phyloP scores from a whole-genome alignment of 225 moss, liverwort and hornwort species.

The Pseudoscleropodium purum region DNA sequence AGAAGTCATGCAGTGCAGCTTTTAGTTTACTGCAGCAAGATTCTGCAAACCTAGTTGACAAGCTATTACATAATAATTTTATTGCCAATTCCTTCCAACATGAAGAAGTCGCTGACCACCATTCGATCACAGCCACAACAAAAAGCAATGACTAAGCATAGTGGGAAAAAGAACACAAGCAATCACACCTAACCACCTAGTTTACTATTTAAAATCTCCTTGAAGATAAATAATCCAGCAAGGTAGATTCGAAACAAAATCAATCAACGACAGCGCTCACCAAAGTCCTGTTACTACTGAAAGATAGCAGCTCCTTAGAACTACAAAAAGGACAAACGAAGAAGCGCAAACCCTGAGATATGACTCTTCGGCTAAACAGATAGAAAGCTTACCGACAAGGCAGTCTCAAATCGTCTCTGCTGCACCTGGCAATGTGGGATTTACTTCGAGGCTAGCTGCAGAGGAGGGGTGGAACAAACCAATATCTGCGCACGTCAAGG shows the following conservation, averaged over 20 bases:
- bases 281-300: background rate
- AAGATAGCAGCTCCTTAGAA: background rate
- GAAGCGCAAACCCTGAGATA: background rate
- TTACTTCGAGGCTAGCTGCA: too few relatives aligned
- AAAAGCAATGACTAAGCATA: background rate
- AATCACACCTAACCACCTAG: background rate
- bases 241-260: background rate
- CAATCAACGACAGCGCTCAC: background rate
- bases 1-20: background rate
- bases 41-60: background rate
- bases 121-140: background rate
- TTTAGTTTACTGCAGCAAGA: background rate
- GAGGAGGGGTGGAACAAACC: too few relatives aligned
- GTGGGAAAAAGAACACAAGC: too few relatives aligned
- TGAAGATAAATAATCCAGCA: background rate
- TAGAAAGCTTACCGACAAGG: background rate
- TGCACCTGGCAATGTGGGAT: too few relatives aligned
- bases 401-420: too few relatives aligned
- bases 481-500: too few relatives aligned
- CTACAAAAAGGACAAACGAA: background rate
- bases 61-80: background rate
- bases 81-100: background rate
- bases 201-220: background rate
- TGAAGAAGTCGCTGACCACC: background rate
- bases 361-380: background rate